Evolutionary conservation across 495 filamentous ascomycete genomes (phyloP).

Genomic region (Melanomma pulvis-pyrius): DNA sequence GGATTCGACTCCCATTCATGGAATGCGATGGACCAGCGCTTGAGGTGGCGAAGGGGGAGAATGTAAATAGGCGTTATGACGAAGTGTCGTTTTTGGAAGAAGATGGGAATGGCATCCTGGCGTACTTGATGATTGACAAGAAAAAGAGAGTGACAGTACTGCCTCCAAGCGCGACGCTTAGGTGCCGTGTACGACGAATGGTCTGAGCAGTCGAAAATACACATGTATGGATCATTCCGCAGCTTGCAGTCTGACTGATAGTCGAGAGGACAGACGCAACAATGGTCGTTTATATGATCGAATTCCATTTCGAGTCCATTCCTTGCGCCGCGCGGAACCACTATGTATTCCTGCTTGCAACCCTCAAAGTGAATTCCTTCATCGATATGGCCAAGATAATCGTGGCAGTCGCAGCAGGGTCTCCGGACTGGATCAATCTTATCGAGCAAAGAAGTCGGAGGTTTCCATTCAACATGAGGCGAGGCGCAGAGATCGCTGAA

Average conservation of each 20-base stretch:
- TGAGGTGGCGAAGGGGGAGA: not conserved
- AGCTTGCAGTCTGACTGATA: not conserved
- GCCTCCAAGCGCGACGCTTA: not conserved
- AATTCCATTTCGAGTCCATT: no score
- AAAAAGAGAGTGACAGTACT: not conserved
- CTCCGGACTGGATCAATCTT: not conserved
- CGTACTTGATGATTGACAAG: slow-evolving; percentile 7
- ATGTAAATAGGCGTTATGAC: not conserved
- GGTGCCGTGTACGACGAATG: not conserved
- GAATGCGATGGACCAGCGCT: not conserved
- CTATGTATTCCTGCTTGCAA: no score
- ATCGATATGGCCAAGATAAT: not conserved
- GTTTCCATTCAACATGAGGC: slow-evolving; percentile 8
- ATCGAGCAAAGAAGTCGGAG: not conserved
- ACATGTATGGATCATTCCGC: not conserved
- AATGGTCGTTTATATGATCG: not conserved
- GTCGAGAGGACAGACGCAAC: not conserved
- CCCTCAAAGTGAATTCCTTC: not conserved
- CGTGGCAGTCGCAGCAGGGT: not conserved
- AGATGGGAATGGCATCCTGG: slow-evolving; percentile 12
- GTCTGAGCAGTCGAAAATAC: not conserved
- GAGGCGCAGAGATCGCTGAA: not conserved
- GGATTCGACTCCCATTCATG: not conserved
- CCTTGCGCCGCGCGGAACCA: no score
- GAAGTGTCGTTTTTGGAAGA: not conserved